Conservation (phyloP, 176 grass and related monocot species). For the Themeda triandra region DNA sequence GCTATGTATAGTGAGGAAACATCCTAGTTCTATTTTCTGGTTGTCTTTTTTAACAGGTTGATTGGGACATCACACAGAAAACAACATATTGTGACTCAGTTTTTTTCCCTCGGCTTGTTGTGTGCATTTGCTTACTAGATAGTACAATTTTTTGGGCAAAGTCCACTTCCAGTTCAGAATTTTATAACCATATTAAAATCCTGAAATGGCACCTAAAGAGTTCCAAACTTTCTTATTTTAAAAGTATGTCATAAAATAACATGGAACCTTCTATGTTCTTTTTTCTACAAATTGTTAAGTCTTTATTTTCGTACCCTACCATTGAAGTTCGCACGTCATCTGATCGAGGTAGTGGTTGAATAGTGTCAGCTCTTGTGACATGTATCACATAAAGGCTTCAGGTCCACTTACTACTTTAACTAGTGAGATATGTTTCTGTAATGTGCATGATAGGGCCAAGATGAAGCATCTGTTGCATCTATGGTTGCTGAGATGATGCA, state of each 20-base stretch:
- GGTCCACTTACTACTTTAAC: background rate
- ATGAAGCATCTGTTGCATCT: background rate
- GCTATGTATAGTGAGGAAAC: background rate
- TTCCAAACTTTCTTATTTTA: background rate
- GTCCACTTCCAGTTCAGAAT: background rate
- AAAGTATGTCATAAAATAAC: background rate
- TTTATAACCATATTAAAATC: background rate
- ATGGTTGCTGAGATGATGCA: background rate
- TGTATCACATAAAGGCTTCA: background rate
- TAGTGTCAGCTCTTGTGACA: background rate
- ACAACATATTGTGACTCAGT: background rate
- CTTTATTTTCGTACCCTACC: background rate
- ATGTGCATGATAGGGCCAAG: background rate
- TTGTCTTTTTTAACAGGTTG: background rate
- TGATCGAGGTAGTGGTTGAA: constrained; percentile 11
- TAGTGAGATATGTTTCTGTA: constrained; percentile 6
- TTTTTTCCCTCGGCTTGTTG: background rate
- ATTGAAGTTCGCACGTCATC: background rate
- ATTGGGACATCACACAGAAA: background rate
- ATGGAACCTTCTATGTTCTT: background rate
- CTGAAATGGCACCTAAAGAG: background rate
- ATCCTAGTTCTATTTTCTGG: background rate
- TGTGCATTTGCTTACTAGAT: background rate
- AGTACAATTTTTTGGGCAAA: background rate
- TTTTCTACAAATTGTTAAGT: background rate